Base-by-base conservation (phyloP, 2,329 filamentous ascomycete species). In the Lasiodiplodia citricola region DNA sequence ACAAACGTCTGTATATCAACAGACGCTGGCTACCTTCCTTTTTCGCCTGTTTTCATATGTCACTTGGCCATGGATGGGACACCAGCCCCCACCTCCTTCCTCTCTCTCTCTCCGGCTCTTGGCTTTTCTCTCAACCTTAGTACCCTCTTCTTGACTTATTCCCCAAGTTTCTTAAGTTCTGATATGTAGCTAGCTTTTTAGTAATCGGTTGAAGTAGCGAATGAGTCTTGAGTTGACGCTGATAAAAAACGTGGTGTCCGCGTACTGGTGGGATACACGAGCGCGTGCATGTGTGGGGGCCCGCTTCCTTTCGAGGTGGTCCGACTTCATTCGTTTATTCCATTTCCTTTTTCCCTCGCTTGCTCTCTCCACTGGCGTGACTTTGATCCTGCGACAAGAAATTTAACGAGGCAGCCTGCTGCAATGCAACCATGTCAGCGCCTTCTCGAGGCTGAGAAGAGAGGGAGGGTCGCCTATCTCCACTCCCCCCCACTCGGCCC, bases 141-240 rank as follows among this genome's bases (percentile, higher is more conserved):
- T 60, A 60, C 66, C 66, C 56, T 55, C 56, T 67, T 68, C 56
- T 68, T 54, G 56, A 52, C 66, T 68, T 68, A 68, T 68, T 68
- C 66, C 66, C 66, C 66, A 50, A 68, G 56, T 68, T 68, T 67
- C 56, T 38, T 68, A 60, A 68, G 66, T 68, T 68, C 66, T 64
- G 56, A 68, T 52, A 60, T 68, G 56, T 68, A 62, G 66, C 51
- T 68, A 68, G 66, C 52, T 23, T 55, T 66, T 68, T 68, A 68
- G 55, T 68, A 68, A 68, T 68, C 66, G 66, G 47, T 68, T 60
- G 66, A 60, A 62, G 66, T 68, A 68, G 54, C 47, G 66, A 68
- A 55, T 35, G 66, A 68, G 56, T 58, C 65, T 66, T 52, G 60
- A 64, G 60, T 64, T 64, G 47, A 64, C n/a, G 60, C 51, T 64